Percentiles rank a stretch among this genome's conserved stretches.
Evolutionary conservation across 306 rosid species (phyloP).

Genomic region (Abrus pulchellus): DNA sequence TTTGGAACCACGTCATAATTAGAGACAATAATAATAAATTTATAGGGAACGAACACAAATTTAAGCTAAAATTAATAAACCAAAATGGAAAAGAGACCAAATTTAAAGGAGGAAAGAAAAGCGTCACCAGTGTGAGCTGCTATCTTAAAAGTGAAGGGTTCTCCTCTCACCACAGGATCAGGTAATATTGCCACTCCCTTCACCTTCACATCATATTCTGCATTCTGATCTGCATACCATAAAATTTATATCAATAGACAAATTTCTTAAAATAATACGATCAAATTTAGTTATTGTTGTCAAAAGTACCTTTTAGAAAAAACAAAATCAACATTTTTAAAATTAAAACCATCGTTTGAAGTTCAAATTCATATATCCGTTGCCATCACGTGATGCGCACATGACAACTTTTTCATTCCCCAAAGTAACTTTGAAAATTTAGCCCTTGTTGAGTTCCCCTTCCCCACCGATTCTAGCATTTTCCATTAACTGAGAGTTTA

Average conservation of each 20-base stretch:
- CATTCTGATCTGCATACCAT: constrained; percentile 57
- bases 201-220: constrained; percentile 75
- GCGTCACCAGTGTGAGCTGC: constrained; percentile 72
- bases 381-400: neutral
- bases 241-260: constrained; percentile 21
- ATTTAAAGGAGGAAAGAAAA: neutral
- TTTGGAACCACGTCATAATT: too few relatives aligned
- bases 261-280: neutral
- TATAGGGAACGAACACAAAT: too few relatives aligned
- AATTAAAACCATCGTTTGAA: neutral
- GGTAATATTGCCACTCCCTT: constrained; percentile 68
- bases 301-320: too few relatives aligned
- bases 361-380: neutral
- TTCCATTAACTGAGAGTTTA: too few relatives aligned
- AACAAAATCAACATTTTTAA: too few relatives aligned
- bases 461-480: too few relatives aligned
- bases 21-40: too few relatives aligned
- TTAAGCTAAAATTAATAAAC: too few relatives aligned
- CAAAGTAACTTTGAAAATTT: neutral
- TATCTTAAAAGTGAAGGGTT: constrained; percentile 79
- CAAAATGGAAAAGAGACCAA: neutral
- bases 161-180: constrained; percentile 72
- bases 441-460: too few relatives aligned
- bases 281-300: too few relatives aligned
- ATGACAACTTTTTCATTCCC: constrained; percentile 11